Percentiles rank a stretch among this genome's conserved stretches.
Evolutionary conservation across 2,329 filamentous ascomycete genomes (phyloP).

Genomic region (Corniculantispora saksenae): DNA sequence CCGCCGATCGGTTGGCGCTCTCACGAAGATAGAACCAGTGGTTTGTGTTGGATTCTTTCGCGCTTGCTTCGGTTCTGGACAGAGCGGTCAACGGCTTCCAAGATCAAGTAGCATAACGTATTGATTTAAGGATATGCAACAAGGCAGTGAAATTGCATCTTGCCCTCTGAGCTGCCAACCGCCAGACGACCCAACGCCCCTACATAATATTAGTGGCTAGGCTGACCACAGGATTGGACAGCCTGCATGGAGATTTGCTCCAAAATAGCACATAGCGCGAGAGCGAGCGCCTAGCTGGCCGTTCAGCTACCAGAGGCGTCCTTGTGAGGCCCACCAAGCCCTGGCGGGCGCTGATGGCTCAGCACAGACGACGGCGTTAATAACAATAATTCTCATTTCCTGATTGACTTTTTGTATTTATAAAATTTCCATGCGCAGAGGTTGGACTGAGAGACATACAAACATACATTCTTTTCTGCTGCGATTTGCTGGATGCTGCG

Average conservation of each 20-base stretch:
- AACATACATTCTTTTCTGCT: not conserved
- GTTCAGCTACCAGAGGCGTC: not conserved
- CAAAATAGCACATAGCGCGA: not conserved
- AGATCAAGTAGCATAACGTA: too few relatives aligned
- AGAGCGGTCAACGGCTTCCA: too few relatives aligned
- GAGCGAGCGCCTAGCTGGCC: not conserved
- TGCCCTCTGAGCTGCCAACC: not conserved
- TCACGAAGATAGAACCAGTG: not conserved
- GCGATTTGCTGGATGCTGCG: not conserved
- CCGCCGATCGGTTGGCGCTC: not conserved
- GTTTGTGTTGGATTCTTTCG: not conserved
- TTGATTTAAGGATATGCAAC: too few relatives aligned
- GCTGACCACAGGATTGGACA: not conserved
- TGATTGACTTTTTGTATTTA: too few relatives aligned
- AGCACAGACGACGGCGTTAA: not conserved
- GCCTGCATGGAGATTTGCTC: not conserved
- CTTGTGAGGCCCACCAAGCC: not conserved
- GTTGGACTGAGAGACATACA: too few relatives aligned
- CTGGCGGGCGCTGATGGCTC: not conserved
- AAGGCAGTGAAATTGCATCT: not conserved
- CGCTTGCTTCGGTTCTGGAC: too few relatives aligned
- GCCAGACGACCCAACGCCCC: not conserved
- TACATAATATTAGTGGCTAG: not conserved
- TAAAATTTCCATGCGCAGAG: too few relatives aligned
- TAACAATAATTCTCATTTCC: not conserved